Conservation (phyloP, 352 stramenopile genomes). For the Globisporangium camurandrum region DNA sequence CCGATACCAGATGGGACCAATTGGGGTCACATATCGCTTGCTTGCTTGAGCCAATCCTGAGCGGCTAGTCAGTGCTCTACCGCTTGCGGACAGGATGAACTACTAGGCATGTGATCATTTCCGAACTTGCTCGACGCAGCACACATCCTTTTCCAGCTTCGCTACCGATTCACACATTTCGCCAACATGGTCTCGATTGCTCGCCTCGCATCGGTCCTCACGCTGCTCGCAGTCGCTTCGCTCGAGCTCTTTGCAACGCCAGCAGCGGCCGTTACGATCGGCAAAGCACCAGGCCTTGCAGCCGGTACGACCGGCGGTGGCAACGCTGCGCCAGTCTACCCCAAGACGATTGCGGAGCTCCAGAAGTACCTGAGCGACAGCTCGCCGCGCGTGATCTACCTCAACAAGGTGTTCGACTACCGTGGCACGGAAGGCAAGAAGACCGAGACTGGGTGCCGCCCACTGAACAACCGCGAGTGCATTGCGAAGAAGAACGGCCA, state of each 20-base stretch:
- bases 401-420: constrained; percentile 45
- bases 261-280: constrained; percentile 4
- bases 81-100: too few relatives aligned
- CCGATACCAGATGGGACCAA: too few relatives aligned
- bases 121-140: background rate
- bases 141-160: background rate
- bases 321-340: constrained; percentile 21
- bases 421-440: constrained; percentile 38
- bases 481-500: too few relatives aligned
- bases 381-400: constrained; percentile 38
- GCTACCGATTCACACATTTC: too few relatives aligned
- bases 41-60: too few relatives aligned
- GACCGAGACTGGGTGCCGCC: too few relatives aligned
- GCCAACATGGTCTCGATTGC: background rate
- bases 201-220: background rate
- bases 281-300: constrained; percentile 14
- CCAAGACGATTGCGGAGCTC: constrained; percentile 23
- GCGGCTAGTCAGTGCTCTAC: too few relatives aligned
- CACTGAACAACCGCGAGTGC: too few relatives aligned
- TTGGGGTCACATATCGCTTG: too few relatives aligned
- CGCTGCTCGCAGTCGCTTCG: background rate
- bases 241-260: constrained; percentile 4
- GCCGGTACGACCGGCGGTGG: constrained; percentile 34
- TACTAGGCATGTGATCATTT: background rate
- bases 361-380: constrained; percentile 31